Evolutionary conservation across 495 filamentous ascomycete species (phyloP), one percentile per base, ranked within the genome.

Genomic region (Aspergillus indologenus): DNA sequence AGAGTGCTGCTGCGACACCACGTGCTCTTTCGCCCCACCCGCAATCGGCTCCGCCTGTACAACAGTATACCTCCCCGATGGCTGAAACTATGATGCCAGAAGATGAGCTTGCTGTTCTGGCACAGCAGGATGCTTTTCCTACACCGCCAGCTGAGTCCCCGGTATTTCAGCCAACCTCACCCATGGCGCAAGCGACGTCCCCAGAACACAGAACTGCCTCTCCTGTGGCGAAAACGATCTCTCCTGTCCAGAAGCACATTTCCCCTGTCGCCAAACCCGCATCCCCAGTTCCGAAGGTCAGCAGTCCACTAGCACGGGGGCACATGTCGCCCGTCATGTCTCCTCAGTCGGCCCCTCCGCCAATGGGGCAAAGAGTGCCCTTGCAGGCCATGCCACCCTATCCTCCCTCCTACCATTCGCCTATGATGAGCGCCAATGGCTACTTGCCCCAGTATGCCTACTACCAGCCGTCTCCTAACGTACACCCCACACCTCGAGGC

Each of bases 241-340:
- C 68, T 49, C 68, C 61, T 26, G 56, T 61, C n/a, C 59, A 61
- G 40, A 65, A 55, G 14, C 34, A 62, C 23, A 46, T 54, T 19
- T 65, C 64, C n/a, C 64, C 65, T n/a, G 54, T 64, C 20, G 63
- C 60, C 23, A 70, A 67, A 44, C 67, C 70, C 58, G 66, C 65
- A 45, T 73, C 71, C 3, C 72, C 73, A 4, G 51, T 71, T 5
- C 70, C 73, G 40, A 76, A 75, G 65, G 61, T 70, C 48, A 75
- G 68, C 68, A 77, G 71, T 42, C 72, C 73, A 42, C 68, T 76
- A 23, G 71, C 73, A 50, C 71, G 68, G 34, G 63, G 66, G 23
- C 73, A 77, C 61, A 70, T 68, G 45, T 72, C 77, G 23, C 75
- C 75, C 7, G 59, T 61, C 60, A 74, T 77, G 69, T 75, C 75